Evolutionary conservation across 495 filamentous ascomycete species (phyloP), one percentile per base, ranked within the genome.

Genomic region (Penicillium roqueforti): DNA sequence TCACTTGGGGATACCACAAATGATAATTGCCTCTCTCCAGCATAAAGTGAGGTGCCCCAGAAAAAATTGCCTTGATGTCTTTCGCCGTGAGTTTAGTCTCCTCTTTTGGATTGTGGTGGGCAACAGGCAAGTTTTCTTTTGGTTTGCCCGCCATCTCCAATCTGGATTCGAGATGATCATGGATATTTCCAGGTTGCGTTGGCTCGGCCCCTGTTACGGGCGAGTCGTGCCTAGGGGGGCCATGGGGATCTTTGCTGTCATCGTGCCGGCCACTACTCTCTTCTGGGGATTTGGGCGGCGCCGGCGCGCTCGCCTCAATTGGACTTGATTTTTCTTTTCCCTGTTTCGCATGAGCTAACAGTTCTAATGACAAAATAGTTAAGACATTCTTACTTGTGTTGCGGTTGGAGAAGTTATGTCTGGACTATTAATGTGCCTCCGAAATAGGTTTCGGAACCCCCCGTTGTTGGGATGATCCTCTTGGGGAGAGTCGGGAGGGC

Each of bases 31-130:
- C 69, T 25, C 63, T 67, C 32, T 72, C 68, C 29, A 79, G 63
- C 58, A 85, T 77, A 65, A 87, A 91, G 61, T 88, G 87, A 34
- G 87, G 87, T 13, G 87, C 87, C n/a, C 86, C 87, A 26, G 86
- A 88, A 63, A 91, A 86, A 32, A 91, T 74, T 44, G 81, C 80
- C 63, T 86, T 84, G 53, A 88, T 65, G 44, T 89, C 85, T 20
- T 76, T 70, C 23, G 79, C 78, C 26, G 75, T 80, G 41, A 88
- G 70, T n/a, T 14, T 31, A 9, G 36, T 46, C 16, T 40, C 53
- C 11, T 31, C 44, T 22, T 38, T 4, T 20, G 32, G 9, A 3
- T 14, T 9, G 19, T 22, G 23, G 1, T 25, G 8, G n/a, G 16
- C 9, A 32, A 23, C 43, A 7, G 34, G 5, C 9, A 26, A 16